Base-by-base conservation (phyloP, 2,329 filamentous ascomycete genomes). In the Aspergillus udagawae region DNA sequence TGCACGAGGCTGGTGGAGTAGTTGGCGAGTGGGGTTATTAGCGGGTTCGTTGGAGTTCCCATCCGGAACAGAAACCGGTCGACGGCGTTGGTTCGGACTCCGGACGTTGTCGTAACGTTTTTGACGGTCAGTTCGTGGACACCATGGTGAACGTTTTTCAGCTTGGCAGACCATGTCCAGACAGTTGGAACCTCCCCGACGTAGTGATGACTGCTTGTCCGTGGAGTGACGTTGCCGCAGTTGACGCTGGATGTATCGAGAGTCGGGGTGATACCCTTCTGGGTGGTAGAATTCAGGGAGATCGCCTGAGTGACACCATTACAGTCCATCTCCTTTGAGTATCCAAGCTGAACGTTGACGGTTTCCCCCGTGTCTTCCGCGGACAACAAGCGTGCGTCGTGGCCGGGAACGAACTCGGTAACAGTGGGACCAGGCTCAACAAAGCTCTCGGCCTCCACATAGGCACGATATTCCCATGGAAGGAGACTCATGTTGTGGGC, bases 51-150 rank as follows among this genome's bases (percentile, higher is more conserved):
- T 2, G 63, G 63, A 58, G 80, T 75, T 32, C 85, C 85, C 49
- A 86, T 75, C n/a, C 85, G 82, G 63, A 87, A 74, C 60, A 87
- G 74, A 70, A 87, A 86, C 57, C 81, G 80, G 60, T 87, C 84
- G 17, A 77, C 70, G 0, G 82, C 75, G 50, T 79, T 74, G 0
- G 83, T 86, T 32, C 69, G 70, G 2, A 65, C 68, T 2, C 76
- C 76, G 17, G 73, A 70, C 4, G 68, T 64, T 42, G 74, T 76
- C 3, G 77, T 76, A 25, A 79, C 77, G 60, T 86, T 86, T 52
- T 75, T 78, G 42, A 87, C 71, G 0, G 80, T 83, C 51, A 87
- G 64, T 28, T 77, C 74, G 63, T 88, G 82, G 14, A 87, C 74
- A 32, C 85, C 85, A 59, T 87, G 80, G 7, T 81, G 79, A 1